phyloP scores from a whole-genome alignment of 495 filamentous ascomycete species.

The Xylona heveae region DNA sequence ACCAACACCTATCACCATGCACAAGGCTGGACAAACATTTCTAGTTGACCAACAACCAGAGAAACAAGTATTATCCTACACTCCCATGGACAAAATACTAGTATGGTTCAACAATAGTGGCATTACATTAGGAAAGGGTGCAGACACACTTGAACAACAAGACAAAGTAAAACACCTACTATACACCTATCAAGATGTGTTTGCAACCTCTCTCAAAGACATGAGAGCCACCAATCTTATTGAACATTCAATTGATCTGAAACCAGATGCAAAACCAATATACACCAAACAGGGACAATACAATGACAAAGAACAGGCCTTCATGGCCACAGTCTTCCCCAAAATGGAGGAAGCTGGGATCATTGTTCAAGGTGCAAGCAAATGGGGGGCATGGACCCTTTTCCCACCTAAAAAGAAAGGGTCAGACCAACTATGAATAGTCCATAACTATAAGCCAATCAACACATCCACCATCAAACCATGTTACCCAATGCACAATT shows the following conservation, averaged over 20 bases:
- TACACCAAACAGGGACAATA: background rate
- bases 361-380: background rate
- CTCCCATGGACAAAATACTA: no score
- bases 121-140: constrained; percentile 1
- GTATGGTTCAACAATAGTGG: no score
- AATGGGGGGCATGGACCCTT: background rate
- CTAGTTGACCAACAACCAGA: no score
- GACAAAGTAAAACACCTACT: background rate
- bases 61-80: no score
- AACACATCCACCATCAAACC: constrained; percentile 6
- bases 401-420: constrained; percentile 5
- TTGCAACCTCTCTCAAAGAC: background rate
- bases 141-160: background rate
- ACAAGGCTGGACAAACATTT: no score
- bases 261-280: background rate
- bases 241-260: constrained; percentile 2
- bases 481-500: constrained; percentile 5
- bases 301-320: background rate
- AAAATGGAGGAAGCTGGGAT: constrained; percentile 2
- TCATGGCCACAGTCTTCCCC: background rate
- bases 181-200: background rate
- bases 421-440: no score
- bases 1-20: no score
- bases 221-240: constrained; percentile 2
- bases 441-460: constrained; percentile 6